These are phyloP conservation scores for Prinsepia uniflora DNA, from an alignment of 306 rosid genomes.

Conservation along the genomic window DNA sequence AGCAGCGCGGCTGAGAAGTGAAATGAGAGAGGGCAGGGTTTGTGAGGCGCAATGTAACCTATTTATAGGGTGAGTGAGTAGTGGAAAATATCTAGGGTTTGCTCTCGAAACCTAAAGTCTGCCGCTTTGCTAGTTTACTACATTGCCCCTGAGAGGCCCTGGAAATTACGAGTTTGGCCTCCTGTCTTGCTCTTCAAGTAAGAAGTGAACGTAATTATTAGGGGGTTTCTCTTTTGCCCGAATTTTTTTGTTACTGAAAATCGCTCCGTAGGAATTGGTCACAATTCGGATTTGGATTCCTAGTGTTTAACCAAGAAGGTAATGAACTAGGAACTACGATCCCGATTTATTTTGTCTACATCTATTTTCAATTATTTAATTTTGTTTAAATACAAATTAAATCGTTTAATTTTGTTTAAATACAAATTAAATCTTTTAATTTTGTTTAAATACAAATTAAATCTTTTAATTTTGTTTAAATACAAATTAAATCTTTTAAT, in stretches of 20 bases:
- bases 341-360: too few relatives aligned
- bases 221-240: background rate
- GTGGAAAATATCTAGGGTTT: slow-evolving; percentile 1
- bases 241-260: background rate
- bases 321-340: too few relatives aligned
- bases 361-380: too few relatives aligned
- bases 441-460: too few relatives aligned
- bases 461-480: too few relatives aligned
- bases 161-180: background rate
- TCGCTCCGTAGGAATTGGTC: background rate
- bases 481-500: too few relatives aligned
- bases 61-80: background rate
- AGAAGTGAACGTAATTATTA: background rate
- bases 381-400: too few relatives aligned
- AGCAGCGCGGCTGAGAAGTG: slow-evolving; percentile 3
- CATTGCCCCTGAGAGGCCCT: background rate
- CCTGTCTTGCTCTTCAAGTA: background rate
- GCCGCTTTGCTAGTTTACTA: background rate
- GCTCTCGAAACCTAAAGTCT: background rate
- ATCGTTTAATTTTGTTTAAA: too few relatives aligned
- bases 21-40: background rate
- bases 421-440: too few relatives aligned
- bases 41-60: background rate
- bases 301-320: too few relatives aligned
- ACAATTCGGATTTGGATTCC: too few relatives aligned